Evolutionary conservation across 2,329 filamentous ascomycete species (phyloP), one percentile per base, ranked within the genome.

Genomic region (Rhynchosporium graminicola): DNA sequence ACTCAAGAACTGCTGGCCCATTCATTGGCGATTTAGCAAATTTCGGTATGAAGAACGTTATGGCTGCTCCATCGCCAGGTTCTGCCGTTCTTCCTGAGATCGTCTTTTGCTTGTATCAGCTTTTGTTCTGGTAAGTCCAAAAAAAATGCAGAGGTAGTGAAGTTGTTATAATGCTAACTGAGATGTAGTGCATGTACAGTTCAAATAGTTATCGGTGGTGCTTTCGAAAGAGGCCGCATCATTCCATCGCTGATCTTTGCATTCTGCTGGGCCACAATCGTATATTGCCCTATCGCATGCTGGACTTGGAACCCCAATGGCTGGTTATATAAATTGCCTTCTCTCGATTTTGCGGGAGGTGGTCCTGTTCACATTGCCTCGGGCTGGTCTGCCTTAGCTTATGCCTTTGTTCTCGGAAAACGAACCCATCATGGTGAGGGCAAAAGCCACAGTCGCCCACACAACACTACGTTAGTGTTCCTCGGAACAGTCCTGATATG

Each of bases 221-320:
- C 84, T 2, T 87, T 88, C 68, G 75, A 77, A 62, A 68, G 75
- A 70, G 86, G 85, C n/a, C 81, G 84, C 29, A 86, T 88, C 70
- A 62, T 88, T 26, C 85, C 83, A 47, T 87, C 84, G 8, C 80
- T 90, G 70, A 77, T 90, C 31, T 90, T 87, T 65, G 78, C 80
- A 28, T 84, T 87, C 71, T 81, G 77, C 69, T 88, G 85, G 85
- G 83, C 84, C 0, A 88, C 86, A 0, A 79, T 87, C 60, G 86
- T 88, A 2, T 88, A 88, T 74, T 87, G 80, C 67, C 80, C 82
- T 0, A 81, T 88, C 42, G 85, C 85, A 0, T 86, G 82, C 75
- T 88, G 85, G 85, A 86, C 84, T 3, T 89, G 86, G 86, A 88
- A 88, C 69, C 70, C 80, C n/a, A 83, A 81, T 58, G 86, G 86